Evolutionary conservation across 2,329 filamentous ascomycete species (phyloP).

Genomic region (Kalmusia sp.): DNA sequence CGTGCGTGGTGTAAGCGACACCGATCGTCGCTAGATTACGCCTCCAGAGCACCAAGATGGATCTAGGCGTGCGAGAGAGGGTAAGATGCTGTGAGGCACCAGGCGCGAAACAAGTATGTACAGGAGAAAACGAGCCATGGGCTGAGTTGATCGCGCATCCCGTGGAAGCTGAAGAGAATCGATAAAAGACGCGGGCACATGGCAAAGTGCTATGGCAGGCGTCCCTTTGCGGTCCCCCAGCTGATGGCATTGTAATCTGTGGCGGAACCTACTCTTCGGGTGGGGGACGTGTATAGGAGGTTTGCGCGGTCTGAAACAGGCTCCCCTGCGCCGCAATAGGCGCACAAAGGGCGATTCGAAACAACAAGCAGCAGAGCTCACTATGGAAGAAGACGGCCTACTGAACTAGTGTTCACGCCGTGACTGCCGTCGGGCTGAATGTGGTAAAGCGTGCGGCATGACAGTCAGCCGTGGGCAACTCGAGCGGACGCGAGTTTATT

Average conservation of each 20-base stretch:
- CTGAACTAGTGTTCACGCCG: constrained; percentile 7
- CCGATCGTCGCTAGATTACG: constrained; percentile 11
- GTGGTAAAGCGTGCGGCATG: constrained; percentile 17
- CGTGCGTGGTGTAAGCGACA: constrained; percentile 18
- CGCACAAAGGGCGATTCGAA: constrained; percentile 33
- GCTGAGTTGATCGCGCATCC: constrained; percentile 13
- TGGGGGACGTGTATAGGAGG: constrained; percentile 36
- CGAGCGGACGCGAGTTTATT: constrained; percentile 30
- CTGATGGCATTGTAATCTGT: constrained; percentile 19
- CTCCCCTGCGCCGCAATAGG: background rate
- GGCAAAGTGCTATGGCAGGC: constrained; percentile 15
- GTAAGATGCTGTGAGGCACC: constrained; percentile 5
- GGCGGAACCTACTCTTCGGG: constrained; percentile 12
- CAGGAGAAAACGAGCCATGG: constrained; percentile 6
- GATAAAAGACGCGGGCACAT: constrained; percentile 11
- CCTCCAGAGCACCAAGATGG: constrained; percentile 11
- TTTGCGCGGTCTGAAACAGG: constrained; percentile 33
- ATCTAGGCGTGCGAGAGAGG: constrained; percentile 3
- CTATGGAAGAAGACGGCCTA: background rate
- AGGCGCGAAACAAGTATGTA: constrained; percentile 9
- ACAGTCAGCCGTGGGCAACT: constrained; percentile 27
- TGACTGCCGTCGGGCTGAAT: constrained; percentile 17
- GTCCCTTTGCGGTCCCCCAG: constrained; percentile 14
- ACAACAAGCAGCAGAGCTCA: constrained; percentile 31
- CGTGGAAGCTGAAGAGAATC: constrained; percentile 13